phyloP scores from a whole-genome alignment of 2,329 filamentous ascomycete genomes.

The Sporothrix euskadiensis region DNA sequence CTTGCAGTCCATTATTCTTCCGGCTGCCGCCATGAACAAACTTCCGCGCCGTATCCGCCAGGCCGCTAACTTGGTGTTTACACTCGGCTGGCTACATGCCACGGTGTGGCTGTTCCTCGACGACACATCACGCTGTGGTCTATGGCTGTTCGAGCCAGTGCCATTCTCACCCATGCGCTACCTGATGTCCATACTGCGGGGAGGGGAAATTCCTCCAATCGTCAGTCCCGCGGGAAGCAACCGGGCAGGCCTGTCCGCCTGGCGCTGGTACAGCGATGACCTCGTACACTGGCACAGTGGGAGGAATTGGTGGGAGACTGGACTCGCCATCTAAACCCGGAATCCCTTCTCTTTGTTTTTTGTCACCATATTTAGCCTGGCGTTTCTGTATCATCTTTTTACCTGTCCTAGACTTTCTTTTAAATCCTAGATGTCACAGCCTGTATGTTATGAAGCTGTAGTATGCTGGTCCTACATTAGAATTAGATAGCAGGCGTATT shows the following conservation, averaged over 20 bases:
- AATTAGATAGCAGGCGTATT: background rate
- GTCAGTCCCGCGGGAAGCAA: constrained; percentile 59
- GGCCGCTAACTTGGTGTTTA: constrained; percentile 61
- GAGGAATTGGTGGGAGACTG: constrained; percentile 60
- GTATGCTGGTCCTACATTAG: background rate
- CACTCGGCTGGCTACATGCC: constrained; percentile 65
- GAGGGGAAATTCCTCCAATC: constrained; percentile 41
- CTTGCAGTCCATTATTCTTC: constrained; percentile 51
- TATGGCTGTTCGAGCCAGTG: constrained; percentile 83
- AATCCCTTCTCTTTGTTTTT: background rate
- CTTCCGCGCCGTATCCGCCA: constrained; percentile 43
- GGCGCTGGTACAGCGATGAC: constrained; percentile 62
- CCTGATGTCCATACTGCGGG: constrained; percentile 39
- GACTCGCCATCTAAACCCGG: constrained; percentile 39
- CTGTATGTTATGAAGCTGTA: background rate
- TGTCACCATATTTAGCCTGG: background rate
- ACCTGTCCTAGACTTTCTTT: background rate
- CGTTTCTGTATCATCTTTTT: background rate
- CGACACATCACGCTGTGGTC: constrained; percentile 70
- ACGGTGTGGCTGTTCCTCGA: constrained; percentile 69
- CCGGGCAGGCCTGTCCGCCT: constrained; percentile 49
- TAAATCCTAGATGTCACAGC: background rate
- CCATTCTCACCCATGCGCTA: constrained; percentile 70
- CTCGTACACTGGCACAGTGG: constrained; percentile 59
- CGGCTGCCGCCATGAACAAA: constrained; percentile 40